Conservation (phyloP, 1,284 basidiomycete genomes). For the Ustilago crameri region DNA sequence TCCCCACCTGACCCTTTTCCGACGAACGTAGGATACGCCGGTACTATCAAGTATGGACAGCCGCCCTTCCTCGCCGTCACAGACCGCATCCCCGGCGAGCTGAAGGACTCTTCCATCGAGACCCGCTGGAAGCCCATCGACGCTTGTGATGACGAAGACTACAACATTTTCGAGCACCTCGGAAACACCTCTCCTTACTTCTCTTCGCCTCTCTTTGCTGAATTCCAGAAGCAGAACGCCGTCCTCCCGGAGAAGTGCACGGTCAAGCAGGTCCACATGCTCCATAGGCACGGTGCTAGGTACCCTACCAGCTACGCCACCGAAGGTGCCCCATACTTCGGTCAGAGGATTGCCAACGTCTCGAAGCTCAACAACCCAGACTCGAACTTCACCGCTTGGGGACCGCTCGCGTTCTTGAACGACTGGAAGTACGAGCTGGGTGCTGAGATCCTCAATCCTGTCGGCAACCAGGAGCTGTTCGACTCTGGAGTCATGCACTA, state of each 20-base stretch:
- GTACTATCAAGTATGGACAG: slow-evolving; percentile 35
- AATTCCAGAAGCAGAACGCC: slow-evolving; percentile 30
- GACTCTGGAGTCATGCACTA: slow-evolving; percentile 62
- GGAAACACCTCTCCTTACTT: slow-evolving; percentile 59
- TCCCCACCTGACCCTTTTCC: slow-evolving; percentile 48
- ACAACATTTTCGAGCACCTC: slow-evolving; percentile 55
- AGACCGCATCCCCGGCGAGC: slow-evolving; percentile 45
- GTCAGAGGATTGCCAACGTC: slow-evolving; percentile 35
- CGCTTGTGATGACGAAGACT: slow-evolving; percentile 16
- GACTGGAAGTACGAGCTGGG: slow-evolving; percentile 73
- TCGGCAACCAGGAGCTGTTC: slow-evolving; percentile 79
- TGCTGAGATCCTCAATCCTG: slow-evolving; percentile 80
- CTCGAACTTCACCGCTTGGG: slow-evolving; percentile 69
- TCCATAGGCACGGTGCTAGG: slow-evolving; percentile 52
- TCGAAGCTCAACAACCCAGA: slow-evolving; percentile 38
- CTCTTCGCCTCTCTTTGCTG: slow-evolving; percentile 46
- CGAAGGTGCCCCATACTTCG: slow-evolving; percentile 56
- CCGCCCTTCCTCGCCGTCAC: slow-evolving; percentile 58
- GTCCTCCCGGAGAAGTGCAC: slow-evolving; percentile 41
- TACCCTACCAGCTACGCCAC: slow-evolving; percentile 46
- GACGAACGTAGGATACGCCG: slow-evolving; percentile 61
- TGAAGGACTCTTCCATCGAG: slow-evolving; percentile 45
- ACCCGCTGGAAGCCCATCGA: slow-evolving; percentile 44
- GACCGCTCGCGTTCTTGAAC: slow-evolving; percentile 79
- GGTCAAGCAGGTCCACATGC: slow-evolving; percentile 49